Percentiles rank a stretch among this genome's conserved stretches.
These are phyloP conservation scores for Pecoramyces ruminantium DNA, from an alignment of 192 early-diverging fungal genomes.

Conservation along the genomic window DNA sequence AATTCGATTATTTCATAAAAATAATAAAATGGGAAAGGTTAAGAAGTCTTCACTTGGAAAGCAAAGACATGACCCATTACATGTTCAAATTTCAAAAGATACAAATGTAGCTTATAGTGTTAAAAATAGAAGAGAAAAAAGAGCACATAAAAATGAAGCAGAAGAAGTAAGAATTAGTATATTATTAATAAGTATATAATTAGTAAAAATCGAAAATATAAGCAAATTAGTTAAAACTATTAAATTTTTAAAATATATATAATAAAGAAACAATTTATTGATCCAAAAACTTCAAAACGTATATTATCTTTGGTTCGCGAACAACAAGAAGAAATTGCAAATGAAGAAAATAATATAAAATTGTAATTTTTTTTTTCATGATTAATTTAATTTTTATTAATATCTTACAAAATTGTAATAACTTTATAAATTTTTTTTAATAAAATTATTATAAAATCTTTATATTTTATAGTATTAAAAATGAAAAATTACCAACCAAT, in stretches of 20 bases:
- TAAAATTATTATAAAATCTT: too few species aligned
- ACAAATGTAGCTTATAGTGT: slow-evolving; percentile 24
- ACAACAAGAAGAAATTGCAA: slow-evolving; percentile 79
- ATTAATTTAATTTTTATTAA: too few species aligned
- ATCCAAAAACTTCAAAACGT: slow-evolving; percentile 74
- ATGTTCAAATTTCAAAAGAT: slow-evolving; percentile 52
- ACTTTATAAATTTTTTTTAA: too few species aligned
- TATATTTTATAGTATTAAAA: background rate
- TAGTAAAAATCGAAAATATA: too few species aligned
- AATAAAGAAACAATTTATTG: slow-evolving; percentile 43
- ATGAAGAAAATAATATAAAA: slow-evolving; percentile 10
- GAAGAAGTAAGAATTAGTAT: slow-evolving; percentile 17
- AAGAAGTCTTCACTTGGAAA: slow-evolving; percentile 4
- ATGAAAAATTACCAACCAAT: slow-evolving; percentile 4
- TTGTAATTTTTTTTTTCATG: background rate
- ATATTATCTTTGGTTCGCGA: slow-evolving; percentile 73
- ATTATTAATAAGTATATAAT: too few species aligned
- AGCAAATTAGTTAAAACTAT: too few species aligned
- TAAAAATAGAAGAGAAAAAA: slow-evolving; percentile 25
- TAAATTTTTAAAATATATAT: slow-evolving; percentile 3
- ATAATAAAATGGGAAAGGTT: slow-evolving; percentile 7
- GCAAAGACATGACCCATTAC: slow-evolving; percentile 69
- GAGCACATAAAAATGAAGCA: slow-evolving; percentile 37
- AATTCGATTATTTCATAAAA: too few species aligned
- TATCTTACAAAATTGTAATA: too few species aligned